phyloP scores from a whole-genome alignment of 805 yeast species.

The Candida sakaeoensis region DNA sequence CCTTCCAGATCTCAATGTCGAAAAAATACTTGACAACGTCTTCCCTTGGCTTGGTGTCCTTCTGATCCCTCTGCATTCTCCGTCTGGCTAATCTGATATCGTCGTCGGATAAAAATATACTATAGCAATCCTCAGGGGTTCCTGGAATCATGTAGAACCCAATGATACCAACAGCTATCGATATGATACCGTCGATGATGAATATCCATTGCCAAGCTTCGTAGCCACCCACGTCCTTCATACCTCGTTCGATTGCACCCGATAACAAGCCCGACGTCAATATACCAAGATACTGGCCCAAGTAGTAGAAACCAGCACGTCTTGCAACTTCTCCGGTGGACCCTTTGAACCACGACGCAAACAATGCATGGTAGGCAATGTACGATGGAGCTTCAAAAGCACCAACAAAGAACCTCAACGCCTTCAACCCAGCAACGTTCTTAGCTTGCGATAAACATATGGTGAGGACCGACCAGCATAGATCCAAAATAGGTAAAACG shows the following conservation, averaged over 20 bases:
- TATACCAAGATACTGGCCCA: slow-evolving; percentile 61
- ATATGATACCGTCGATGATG: slow-evolving; percentile 59
- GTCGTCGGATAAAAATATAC: slow-evolving; percentile 31
- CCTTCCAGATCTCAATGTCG: slow-evolving; percentile 47
- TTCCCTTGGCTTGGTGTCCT: slow-evolving; percentile 17
- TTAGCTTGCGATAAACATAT: slow-evolving; percentile 50
- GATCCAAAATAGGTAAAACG: slow-evolving; percentile 52
- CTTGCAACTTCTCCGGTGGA: slow-evolving; percentile 50
- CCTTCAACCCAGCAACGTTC: slow-evolving; percentile 51
- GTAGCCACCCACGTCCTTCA: slow-evolving; percentile 51
- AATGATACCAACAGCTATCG: slow-evolving; percentile 52
- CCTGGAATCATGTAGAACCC: slow-evolving; percentile 62
- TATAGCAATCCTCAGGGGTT: slow-evolving; percentile 49
- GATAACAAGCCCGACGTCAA: slow-evolving; percentile 62
- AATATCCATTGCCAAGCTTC: slow-evolving; percentile 75
- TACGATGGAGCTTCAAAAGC: slow-evolving; percentile 63
- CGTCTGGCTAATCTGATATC: slow-evolving; percentile 32
- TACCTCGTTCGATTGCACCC: slow-evolving; percentile 45
- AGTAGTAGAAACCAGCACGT: slow-evolving; percentile 59
- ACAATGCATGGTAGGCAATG: slow-evolving; percentile 37
- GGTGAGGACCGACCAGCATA: slow-evolving; percentile 67
- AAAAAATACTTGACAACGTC: slow-evolving; percentile 31
- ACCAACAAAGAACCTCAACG: slow-evolving; percentile 62
- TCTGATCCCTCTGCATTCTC: slow-evolving; percentile 22
- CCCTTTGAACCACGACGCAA: slow-evolving; percentile 40